Evolutionary conservation across 2,329 filamentous ascomycete species (phyloP), one percentile per base, ranked within the genome.

Genomic region (Venturia asperata): DNA sequence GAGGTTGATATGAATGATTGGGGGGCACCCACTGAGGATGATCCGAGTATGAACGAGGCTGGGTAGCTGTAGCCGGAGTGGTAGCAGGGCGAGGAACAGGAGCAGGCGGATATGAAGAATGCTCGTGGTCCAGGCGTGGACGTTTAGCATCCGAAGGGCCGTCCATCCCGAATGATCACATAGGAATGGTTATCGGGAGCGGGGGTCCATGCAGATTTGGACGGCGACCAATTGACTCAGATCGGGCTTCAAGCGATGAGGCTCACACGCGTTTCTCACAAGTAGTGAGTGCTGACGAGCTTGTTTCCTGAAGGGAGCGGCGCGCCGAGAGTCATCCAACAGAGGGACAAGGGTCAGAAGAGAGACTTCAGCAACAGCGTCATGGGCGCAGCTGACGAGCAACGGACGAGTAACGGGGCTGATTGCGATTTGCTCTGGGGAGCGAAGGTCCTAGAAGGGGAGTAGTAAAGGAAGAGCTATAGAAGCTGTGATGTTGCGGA

Each of bases 111-210:
- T 45, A 61, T 11, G 55, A 43, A 30, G 64, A 11, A 34, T 30
- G 56, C 45, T 64, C 64, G 42, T 61, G 58, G 37, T 65, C 64
- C 52, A 61, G 55, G n/a, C 64, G 55, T 27, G 55, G 55, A 61
- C 64, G 64, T 65, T 65, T 65, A 41, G 64, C 58, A 61, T 65
- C 56, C 30, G 42, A 56, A 65, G 19, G 34, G 45, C 43, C 63
- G 7, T 64, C 63, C 63, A 64, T 64, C n/a, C 49, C 37, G 52
- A 52, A 45, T 13, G 15, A 56, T 42, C 39, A 64, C 63, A 55
- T 39, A 42, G 42, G 17, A 5, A 61, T 37, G 58, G 37, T 27
- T 27, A 43, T 61, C 37, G n/a, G 37, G 17, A 61, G 34, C 52
- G 60, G 42, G 55, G 60, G 37, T 61, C 60, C 60, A 43, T 61